These are phyloP conservation scores for Elaeis oleifera DNA, from an alignment of 202 grass and related monocot genomes.

Conservation along the genomic window DNA sequence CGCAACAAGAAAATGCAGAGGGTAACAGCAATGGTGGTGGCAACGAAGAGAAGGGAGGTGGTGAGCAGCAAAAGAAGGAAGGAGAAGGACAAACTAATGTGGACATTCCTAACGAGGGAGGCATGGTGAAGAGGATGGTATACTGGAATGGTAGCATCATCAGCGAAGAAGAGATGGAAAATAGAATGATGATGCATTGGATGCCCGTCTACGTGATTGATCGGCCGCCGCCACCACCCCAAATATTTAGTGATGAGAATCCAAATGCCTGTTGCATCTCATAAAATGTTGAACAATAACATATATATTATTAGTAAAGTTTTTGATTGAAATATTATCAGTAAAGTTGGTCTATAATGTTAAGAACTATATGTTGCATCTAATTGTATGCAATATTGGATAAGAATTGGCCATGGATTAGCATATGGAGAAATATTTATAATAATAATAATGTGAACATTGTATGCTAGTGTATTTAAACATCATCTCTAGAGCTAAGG, in stretches of 20 bases:
- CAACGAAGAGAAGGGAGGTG: conserved; percentile 25
- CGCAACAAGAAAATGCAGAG: background rate
- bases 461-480: no score
- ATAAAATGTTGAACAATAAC: background rate
- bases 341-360: no score
- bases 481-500: no score
- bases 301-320: no score
- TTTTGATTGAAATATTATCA: no score
- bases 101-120: conserved; percentile 7
- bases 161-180: conserved; percentile 1
- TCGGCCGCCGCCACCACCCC: conserved; percentile 24
- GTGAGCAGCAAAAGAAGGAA: conserved; percentile 14
- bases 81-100: conserved; percentile 19
- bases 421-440: background rate
- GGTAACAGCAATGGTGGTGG: conserved; percentile 10
- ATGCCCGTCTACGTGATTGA: conserved; percentile 41
- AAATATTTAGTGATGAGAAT: conserved; percentile 63
- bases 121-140: conserved; percentile 57
- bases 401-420: conserved; percentile 15
- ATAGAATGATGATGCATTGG: conserved; percentile 31
- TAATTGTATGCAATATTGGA: conserved; percentile 27
- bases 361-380: conserved; percentile 5
- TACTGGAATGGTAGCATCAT: conserved; percentile 33
- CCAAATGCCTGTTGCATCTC: conserved; percentile 60
- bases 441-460: background rate